phyloP scores from a whole-genome alignment of 2,329 filamentous ascomycete genomes.

The Exophiala bonariae region DNA sequence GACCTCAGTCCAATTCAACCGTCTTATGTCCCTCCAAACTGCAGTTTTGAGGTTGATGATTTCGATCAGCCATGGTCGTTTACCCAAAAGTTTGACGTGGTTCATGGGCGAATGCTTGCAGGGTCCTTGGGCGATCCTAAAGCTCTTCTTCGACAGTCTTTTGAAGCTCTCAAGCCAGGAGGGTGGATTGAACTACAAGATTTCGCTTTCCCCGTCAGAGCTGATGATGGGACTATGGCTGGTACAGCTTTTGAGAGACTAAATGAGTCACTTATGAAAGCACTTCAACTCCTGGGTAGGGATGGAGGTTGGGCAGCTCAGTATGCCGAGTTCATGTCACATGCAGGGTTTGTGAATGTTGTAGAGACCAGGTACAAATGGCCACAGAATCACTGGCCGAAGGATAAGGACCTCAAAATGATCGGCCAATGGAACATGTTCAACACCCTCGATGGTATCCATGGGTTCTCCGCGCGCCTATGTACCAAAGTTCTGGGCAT shows the following conservation, averaged over 20 bases:
- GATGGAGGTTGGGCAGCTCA: conserved; percentile 21
- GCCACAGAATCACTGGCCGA: conserved; percentile 32
- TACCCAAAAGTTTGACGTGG: conserved; percentile 25
- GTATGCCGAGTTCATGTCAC: conserved; percentile 27
- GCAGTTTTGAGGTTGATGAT: conserved; percentile 34
- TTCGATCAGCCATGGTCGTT: conserved; percentile 24
- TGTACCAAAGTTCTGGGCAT: conserved; percentile 29
- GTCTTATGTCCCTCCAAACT: conserved; percentile 29
- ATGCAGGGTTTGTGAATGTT: conserved; percentile 29
- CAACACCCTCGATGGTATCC: conserved; percentile 24
- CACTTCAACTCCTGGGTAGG: conserved; percentile 3
- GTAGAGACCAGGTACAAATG: conserved; percentile 20
- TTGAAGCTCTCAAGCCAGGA: conserved; percentile 36
- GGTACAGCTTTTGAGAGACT: background rate
- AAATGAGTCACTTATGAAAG: background rate
- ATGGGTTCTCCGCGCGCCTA: conserved; percentile 26
- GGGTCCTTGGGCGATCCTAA: conserved; percentile 31
- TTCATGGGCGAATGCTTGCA: conserved; percentile 29
- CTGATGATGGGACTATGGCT: conserved; percentile 20
- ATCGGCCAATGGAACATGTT: conserved; percentile 22
- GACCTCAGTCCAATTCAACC: conserved; percentile 25
- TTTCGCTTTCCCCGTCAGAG: conserved; percentile 27
- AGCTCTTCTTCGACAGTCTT: background rate
- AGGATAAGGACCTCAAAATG: conserved; percentile 30
- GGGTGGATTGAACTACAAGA: conserved; percentile 43